Conservation (phyloP, 2,329 filamentous ascomycete genomes). For the Tolypocladium amazonense region DNA sequence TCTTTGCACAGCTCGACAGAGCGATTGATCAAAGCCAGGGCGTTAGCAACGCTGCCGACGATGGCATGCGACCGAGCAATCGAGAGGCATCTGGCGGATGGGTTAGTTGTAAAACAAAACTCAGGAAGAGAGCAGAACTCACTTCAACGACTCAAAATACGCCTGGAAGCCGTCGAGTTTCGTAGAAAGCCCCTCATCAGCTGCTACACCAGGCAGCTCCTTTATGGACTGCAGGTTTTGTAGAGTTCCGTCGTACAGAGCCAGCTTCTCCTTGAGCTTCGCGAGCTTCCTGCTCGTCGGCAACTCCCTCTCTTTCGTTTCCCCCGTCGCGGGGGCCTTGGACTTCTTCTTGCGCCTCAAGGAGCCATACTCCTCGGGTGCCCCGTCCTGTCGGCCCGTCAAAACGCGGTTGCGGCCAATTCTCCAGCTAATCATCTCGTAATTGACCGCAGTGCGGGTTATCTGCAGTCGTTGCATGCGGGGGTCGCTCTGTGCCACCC, state of each 20-base stretch:
- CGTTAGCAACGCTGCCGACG: conserved; percentile 60
- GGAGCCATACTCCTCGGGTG: conserved; percentile 40
- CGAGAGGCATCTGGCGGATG: conserved; percentile 55
- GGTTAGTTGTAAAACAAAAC: conserved; percentile 4
- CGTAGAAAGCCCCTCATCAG: conserved; percentile 63
- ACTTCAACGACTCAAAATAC: conserved; percentile 88
- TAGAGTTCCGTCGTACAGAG: conserved; percentile 81
- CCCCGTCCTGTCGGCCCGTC: conserved; percentile 72
- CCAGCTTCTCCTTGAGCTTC: conserved; percentile 74
- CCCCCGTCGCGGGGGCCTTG: conserved; percentile 22
- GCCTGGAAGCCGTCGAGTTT: conserved; percentile 68
- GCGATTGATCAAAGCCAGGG: conserved; percentile 73
- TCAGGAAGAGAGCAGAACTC: conserved; percentile 20
- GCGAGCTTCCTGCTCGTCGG: conserved; percentile 66
- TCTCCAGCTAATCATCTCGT: conserved; percentile 87
- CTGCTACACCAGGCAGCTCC: conserved; percentile 80
- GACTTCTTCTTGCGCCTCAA: conserved; percentile 41
- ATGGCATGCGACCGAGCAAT: conserved; percentile 78
- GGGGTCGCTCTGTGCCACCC: conserved; percentile 70
- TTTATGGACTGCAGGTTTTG: conserved; percentile 86
- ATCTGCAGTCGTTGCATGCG: conserved; percentile 90
- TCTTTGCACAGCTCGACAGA: conserved; percentile 53
- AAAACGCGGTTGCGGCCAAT: conserved; percentile 87
- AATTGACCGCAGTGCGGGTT: conserved; percentile 86
- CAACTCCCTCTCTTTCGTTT: conserved; percentile 45